These are phyloP conservation scores for Puccinia horiana DNA, from an alignment of 1,284 basidiomycete species.

Conservation along the genomic window DNA sequence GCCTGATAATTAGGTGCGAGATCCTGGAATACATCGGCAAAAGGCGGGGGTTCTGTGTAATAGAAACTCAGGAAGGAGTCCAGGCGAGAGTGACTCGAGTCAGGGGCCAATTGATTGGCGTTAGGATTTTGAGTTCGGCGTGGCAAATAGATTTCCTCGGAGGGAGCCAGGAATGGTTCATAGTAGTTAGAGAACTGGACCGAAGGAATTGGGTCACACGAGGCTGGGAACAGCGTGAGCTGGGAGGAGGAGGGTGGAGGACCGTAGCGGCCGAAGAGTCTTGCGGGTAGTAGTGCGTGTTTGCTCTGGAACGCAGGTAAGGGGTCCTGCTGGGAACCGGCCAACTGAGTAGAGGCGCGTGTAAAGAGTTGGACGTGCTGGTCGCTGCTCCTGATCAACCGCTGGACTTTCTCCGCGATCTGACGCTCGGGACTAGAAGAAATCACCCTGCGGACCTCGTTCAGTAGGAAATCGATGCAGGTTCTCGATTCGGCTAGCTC, in stretches of 20 bases:
- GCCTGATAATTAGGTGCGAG: background rate
- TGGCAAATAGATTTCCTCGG: no score
- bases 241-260: background rate
- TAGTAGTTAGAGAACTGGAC: no score
- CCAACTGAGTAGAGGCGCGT: background rate
- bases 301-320: background rate
- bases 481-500: background rate
- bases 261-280: background rate
- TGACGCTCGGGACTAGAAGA: background rate
- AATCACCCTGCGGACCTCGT: background rate
- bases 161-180: no score
- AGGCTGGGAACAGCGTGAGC: background rate
- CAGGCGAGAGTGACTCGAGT: background rate
- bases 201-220: background rate
- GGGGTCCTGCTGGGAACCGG: background rate
- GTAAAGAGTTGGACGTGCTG: background rate
- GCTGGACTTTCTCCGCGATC: background rate
- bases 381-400: background rate
- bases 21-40: background rate
- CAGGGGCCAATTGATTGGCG: background rate
- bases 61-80: background rate
- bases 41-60: background rate
- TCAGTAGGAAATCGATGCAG: slow-evolving; percentile 5
- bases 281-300: background rate
- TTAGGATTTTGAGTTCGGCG: background rate